Base-by-base conservation (phyloP, 2,329 filamentous ascomycete species). In the Botryotinia calthae region DNA sequence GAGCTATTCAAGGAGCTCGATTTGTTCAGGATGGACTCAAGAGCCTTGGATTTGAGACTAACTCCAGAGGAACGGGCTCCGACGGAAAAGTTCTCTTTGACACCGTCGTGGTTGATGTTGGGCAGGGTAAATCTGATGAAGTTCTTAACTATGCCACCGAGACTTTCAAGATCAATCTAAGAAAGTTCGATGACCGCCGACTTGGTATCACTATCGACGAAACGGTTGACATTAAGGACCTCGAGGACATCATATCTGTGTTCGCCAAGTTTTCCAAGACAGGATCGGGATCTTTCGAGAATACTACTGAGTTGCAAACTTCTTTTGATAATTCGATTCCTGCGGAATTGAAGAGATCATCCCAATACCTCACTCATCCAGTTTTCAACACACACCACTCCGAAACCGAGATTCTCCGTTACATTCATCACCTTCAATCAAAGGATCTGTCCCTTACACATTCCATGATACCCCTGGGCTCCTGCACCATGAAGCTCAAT, bases 401-500 rank as follows among this genome's bases (percentile, higher is more conserved):
- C 3, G 95, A 98, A 84, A 98, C 95, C 0, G 94, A 98, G 82
- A 88, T 98, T 78, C 86, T 98, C 68, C 91, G 95, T 61, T 98
- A 98, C 84, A 97, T 98, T 78, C 87, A 95, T 81, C 93, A 97
- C 81, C 86, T 98, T 8, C 92, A 97, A 81, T 97, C 94, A 68
- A 98, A 97, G 85, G 95, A 98, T 81, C 85, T 98, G 22, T 98
- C 95, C 1, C 87, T 98, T 8, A 93, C 95, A 2, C 95, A 98
- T 84, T 98, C 95, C 25, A 98, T 98, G 95, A 98, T 98, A 74
- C 94, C 95, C 3, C 88, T 98, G 1, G 95, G 95, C 31, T 98
- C 95, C 1, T 98, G 95, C 86, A 98, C 95, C 22, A 98, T 98
- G 95, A 98, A 98, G 86, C 89, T 98, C 70, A 98, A 98, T 82